phyloP scores from a whole-genome alignment of 2,329 filamentous ascomycete species.

The Phoma sp. region DNA sequence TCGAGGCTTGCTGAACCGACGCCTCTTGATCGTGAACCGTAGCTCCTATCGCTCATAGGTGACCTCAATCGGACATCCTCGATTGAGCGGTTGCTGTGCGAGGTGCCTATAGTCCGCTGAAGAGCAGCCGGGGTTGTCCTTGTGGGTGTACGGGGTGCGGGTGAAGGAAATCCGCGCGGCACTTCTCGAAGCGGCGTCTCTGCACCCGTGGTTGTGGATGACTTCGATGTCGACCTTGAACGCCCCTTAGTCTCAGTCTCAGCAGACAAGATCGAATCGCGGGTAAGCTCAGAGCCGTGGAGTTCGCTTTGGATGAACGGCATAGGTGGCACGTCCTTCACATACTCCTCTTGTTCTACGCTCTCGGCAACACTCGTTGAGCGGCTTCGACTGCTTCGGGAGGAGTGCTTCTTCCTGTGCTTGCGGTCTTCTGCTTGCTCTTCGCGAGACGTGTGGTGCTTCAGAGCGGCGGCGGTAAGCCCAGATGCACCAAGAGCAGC shows the following conservation, averaged over 20 bases:
- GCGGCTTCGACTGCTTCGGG: slow-evolving; percentile 59
- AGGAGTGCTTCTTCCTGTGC: slow-evolving; percentile 55
- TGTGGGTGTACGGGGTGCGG: slow-evolving; percentile 65
- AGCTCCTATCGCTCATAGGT: slow-evolving; percentile 53
- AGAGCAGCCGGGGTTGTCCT: slow-evolving; percentile 65
- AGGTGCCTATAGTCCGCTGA: slow-evolving; percentile 67
- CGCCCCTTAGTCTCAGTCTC: slow-evolving; percentile 67
- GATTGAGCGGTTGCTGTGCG: slow-evolving; percentile 65
- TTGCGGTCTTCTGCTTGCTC: slow-evolving; percentile 51
- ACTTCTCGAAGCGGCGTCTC: slow-evolving; percentile 67
- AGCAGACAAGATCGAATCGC: slow-evolving; percentile 84
- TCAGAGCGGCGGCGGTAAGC: slow-evolving; percentile 67
- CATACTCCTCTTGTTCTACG: slow-evolving; percentile 57
- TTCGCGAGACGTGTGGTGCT: slow-evolving; percentile 69
- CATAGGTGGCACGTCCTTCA: slow-evolving; percentile 74
- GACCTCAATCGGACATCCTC: slow-evolving; percentile 58
- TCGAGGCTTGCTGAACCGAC: slow-evolving; percentile 29
- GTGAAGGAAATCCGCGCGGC: slow-evolving; percentile 65
- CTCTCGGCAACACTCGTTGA: slow-evolving; percentile 62
- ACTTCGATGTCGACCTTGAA: slow-evolving; percentile 66
- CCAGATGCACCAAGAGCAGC: slow-evolving; percentile 61
- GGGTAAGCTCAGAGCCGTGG: slow-evolving; percentile 83
- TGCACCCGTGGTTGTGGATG: slow-evolving; percentile 58
- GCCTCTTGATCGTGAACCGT: slow-evolving; percentile 44
- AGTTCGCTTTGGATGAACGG: slow-evolving; percentile 82